Base-by-base conservation (phyloP, 345 rosid genomes). In the Corchorus capsularis region DNA sequence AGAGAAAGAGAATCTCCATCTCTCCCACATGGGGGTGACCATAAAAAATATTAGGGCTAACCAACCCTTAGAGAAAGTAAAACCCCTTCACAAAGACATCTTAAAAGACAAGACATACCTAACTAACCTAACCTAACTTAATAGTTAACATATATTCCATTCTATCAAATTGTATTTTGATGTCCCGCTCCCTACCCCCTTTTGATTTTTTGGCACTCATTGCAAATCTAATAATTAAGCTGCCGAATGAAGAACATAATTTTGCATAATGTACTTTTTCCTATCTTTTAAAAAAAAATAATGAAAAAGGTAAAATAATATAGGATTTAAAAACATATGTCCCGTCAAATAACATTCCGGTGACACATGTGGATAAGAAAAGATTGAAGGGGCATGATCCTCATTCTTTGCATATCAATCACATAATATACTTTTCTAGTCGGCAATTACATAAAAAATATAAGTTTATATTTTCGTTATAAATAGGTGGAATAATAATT, bases 71-170 rank as follows among this genome's bases (percentile, higher is more conserved):
- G 5, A 27, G 16, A 47, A 67, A 34, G 20, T 22, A 3, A 65
- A 57, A 41, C 69, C 34, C 5, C 6, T 39, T 39, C 4, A 39
- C 41, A 34, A 69, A 69, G 60, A 69, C 60, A 50, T 50, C 27
- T 52, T 45, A 69, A 50, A 69, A 4, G 46, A 50, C 60, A 34
- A 69, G 15, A 52, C 61, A 9, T 60, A 69, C 60, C 41, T 4
- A 69, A 69, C 59, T 69, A 50, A 69, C 72, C 72, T 9, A 69
- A 69, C 73, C 72, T 9, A 69, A 69, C 73, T 50, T 50, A 69
- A 69, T n/a, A n/a, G 43, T 27, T 15, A 62, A 62, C n/a, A 35
- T 32, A 61, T 60, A 61, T 34, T 62, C 66, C 66, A 62, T 62
- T 61, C 34, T 27, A 32, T 34, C 35, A 43, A 43, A 62, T 34